Base-by-base conservation (phyloP, 768 basidiomycete species). In the Collybiopsis confluens region DNA sequence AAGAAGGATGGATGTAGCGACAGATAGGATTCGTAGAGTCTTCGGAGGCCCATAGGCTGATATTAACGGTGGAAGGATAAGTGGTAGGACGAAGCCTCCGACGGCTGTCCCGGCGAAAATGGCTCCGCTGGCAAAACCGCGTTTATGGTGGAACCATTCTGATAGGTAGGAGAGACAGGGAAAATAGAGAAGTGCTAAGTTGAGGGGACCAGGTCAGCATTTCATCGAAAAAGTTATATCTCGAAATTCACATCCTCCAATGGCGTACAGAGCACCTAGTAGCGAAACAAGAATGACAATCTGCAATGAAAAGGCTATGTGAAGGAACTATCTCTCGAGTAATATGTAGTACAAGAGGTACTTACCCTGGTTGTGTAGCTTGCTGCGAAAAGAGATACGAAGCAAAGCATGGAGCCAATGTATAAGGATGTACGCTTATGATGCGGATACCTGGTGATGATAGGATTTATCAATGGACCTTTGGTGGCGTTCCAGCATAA, bases 41-140 rank as follows among this genome's bases (percentile, higher is more conserved):
- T 44, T 57, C 8, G 56, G 28, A 10, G 59, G 43, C 10, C 66
- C 69, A 50, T 57, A 65, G 2, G 36, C 40, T 10, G 35, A 52
- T n/a, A 69, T 55, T 11, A 70, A 55, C 6, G 46, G 57, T 1
- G 67, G 67, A 5, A 68, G 45, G 11, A 64, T 57, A 24, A 68
- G 57, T 1, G 67, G 67, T 13, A 68, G 52, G 18, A 65, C 35
- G 16, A 68, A 45, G 10, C 68, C 69, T 24, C 64, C 67, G 4
- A 55, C 50, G 11, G 61, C 57, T 13, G 68, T 65, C 8, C 66
- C 68, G 35, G 64, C 68, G 36, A 67, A 68, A 15, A 69, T 60
- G 37, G 66, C 61, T 6, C 69, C 68, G 33, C 64, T 67, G 7
- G 69, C 68, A 21, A 69, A 54, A 5, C 67, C 68, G 9, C 66